phyloP scores from a whole-genome alignment of 495 filamentous ascomycete species.

The Lentithecium fluviatile region DNA sequence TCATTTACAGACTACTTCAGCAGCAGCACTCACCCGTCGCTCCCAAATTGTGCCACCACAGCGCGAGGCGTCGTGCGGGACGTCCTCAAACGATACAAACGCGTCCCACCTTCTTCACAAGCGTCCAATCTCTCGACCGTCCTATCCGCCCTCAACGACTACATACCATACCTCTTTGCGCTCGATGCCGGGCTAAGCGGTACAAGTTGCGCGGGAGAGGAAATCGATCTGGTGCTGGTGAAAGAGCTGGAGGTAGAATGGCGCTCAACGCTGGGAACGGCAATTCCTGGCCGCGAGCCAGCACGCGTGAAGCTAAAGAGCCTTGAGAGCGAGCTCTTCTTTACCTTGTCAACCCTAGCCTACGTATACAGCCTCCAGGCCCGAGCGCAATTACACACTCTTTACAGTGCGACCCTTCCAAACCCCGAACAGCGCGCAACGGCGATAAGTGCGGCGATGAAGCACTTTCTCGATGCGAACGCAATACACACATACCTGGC shows the following conservation, averaged over 20 bases:
- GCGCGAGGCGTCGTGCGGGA: slow-evolving; percentile 74
- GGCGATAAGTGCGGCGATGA: slow-evolving; percentile 73
- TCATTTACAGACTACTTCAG: slow-evolving; percentile 69
- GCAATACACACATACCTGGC: slow-evolving; percentile 72
- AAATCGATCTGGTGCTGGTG: slow-evolving; percentile 62
- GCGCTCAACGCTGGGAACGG: slow-evolving; percentile 70
- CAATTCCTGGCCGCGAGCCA: slow-evolving; percentile 56
- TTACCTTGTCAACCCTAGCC: slow-evolving; percentile 71
- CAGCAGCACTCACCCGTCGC: slow-evolving; percentile 71
- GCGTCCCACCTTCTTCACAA: slow-evolving; percentile 65
- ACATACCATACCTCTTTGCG: slow-evolving; percentile 75
- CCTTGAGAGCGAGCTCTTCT: slow-evolving; percentile 79
- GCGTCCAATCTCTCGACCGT: slow-evolving; percentile 64
- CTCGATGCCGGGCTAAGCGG: slow-evolving; percentile 67
- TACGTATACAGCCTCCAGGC: slow-evolving; percentile 71
- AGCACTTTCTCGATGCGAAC: slow-evolving; percentile 72
- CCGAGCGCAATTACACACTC: slow-evolving; percentile 53
- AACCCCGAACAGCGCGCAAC: slow-evolving; percentile 62
- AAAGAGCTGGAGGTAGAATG: slow-evolving; percentile 68
- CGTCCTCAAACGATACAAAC: slow-evolving; percentile 78
- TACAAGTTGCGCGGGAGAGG: slow-evolving; percentile 51
- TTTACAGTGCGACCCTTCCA: slow-evolving; percentile 61
- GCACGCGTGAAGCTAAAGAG: slow-evolving; percentile 66
- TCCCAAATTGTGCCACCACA: slow-evolving; percentile 73
- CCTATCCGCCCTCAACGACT: slow-evolving; percentile 65